phyloP scores from a whole-genome alignment of 176 grass and related monocot genomes.

The Aegilops umbellulata region DNA sequence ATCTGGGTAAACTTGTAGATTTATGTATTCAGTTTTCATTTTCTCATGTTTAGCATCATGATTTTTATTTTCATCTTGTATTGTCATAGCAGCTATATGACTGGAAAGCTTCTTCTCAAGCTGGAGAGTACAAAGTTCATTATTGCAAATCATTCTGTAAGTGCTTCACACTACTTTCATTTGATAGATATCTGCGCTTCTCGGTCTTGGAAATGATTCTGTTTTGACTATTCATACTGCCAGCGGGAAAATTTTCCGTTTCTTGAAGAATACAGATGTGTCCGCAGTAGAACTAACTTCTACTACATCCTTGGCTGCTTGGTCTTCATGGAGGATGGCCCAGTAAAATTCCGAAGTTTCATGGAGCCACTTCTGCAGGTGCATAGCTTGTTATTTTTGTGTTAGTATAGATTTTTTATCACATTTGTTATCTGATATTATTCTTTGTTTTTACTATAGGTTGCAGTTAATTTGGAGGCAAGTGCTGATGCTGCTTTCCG shows the following conservation, averaged over 20 bases:
- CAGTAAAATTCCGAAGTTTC: slow-evolving; percentile 88
- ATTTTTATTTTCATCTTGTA: slow-evolving; percentile 30
- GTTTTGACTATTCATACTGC: slow-evolving; percentile 24
- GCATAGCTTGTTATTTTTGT: slow-evolving; percentile 23
- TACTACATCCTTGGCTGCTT: slow-evolving; percentile 92
- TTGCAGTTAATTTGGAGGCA: slow-evolving; percentile 78
- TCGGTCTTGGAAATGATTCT: slow-evolving; percentile 15
- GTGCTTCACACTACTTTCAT: slow-evolving; percentile 11
- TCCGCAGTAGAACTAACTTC: slow-evolving; percentile 94
- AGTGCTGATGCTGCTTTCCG: slow-evolving; percentile 77
- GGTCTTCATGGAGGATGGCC: slow-evolving; percentile 97
- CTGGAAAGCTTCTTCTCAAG: slow-evolving; percentile 96
- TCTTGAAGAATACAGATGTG: slow-evolving; percentile 86
- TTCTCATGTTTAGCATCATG: slow-evolving; percentile 1
- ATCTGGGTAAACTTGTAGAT: slow-evolving; percentile 69
- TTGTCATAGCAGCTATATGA: slow-evolving; percentile 84
- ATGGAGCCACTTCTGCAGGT: slow-evolving; percentile 99
- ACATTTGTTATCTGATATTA: slow-evolving; percentile 16
- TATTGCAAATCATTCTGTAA: slow-evolving; percentile 89
- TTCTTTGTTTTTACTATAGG: slow-evolving; percentile 39
- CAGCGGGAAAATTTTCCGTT: slow-evolving; percentile 90
- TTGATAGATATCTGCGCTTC: neutral
- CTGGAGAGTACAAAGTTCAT: slow-evolving; percentile 96
- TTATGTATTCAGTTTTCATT: slow-evolving; percentile 1
- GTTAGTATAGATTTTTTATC: neutral